phyloP scores from a whole-genome alignment of 176 grass and related monocot species.

The Neostapfia colusana region DNA sequence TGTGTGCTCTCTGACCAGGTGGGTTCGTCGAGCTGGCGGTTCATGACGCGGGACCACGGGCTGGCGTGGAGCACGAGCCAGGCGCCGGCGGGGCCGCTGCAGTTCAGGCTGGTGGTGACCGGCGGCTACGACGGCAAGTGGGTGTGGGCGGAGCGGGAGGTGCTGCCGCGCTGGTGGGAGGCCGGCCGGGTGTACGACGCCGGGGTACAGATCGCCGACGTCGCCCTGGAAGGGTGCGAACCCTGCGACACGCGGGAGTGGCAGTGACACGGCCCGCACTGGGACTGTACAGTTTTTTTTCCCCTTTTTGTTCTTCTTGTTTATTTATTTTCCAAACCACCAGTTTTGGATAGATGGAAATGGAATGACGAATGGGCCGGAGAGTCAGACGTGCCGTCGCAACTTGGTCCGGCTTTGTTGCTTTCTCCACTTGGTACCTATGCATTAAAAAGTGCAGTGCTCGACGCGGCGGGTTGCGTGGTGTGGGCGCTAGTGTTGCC shows the following conservation, averaged over 20 bases:
- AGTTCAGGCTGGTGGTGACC: slow-evolving; percentile 70
- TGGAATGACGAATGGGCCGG: neutral
- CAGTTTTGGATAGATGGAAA: neutral
- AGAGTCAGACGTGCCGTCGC: slow-evolving; percentile 30
- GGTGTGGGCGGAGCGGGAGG: slow-evolving; percentile 65
- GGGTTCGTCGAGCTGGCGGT: slow-evolving; percentile 60
- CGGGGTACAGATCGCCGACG: slow-evolving; percentile 65
- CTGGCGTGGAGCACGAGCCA: slow-evolving; percentile 68
- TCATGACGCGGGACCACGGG: slow-evolving; percentile 54
- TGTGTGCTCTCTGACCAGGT: slow-evolving; percentile 15
- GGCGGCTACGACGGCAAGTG: slow-evolving; percentile 77
- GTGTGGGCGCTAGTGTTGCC: neutral
- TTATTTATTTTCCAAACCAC: too few species aligned
- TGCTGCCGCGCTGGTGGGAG: slow-evolving; percentile 57
- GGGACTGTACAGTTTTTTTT: slow-evolving; percentile 29
- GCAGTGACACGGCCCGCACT: slow-evolving; percentile 30
- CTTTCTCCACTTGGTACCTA: neutral
- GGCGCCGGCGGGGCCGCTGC: slow-evolving; percentile 60
- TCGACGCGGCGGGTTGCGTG: neutral
- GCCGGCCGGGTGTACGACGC: slow-evolving; percentile 53
- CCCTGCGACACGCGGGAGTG: slow-evolving; percentile 52
- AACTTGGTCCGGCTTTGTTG: neutral
- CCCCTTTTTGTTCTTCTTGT: neutral
- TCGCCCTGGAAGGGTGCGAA: slow-evolving; percentile 71
- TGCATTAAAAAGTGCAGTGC: too few species aligned